phyloP scores from a whole-genome alignment of 495 filamentous ascomycete species.

The Penicillium malachiteum region DNA sequence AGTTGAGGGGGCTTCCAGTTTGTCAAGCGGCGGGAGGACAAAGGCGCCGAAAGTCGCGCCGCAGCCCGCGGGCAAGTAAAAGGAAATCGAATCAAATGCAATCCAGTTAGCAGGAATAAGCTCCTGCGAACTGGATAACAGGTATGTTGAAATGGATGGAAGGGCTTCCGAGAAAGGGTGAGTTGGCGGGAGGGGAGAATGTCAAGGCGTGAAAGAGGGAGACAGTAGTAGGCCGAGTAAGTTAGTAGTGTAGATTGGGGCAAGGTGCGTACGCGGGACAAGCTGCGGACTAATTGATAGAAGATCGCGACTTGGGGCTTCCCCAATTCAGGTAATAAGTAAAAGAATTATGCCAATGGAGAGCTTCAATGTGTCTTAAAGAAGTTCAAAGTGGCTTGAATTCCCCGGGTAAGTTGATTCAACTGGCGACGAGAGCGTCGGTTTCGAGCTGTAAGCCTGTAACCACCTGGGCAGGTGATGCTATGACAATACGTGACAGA shows the following conservation, averaged over 20 bases:
- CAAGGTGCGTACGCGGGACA: conserved; percentile 27
- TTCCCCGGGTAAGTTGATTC: conserved; percentile 9
- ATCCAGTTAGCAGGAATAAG: conserved; percentile 25
- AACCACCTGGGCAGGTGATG: conserved; percentile 10
- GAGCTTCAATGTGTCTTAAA: conserved; percentile 1
- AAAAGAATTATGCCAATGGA: not conserved
- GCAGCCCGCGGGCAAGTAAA: conserved; percentile 30
- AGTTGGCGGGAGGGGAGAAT: conserved; percentile 19
- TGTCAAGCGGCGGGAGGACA: conserved; percentile 38
- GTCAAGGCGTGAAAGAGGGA: conserved; percentile 22
- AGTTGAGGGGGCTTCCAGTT: conserved; percentile 32
- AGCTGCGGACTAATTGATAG: not conserved
- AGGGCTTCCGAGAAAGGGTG: conserved; percentile 5
- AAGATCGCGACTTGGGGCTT: not conserved
- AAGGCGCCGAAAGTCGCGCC: conserved; percentile 39
- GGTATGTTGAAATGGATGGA: conserved; percentile 19
- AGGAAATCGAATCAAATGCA: conserved; percentile 13
- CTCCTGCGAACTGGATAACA: conserved; percentile 22
- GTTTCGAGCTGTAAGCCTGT: too few species aligned
- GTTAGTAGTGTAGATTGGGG: conserved; percentile 23
- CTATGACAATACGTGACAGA: not conserved
- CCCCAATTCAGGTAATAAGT: not conserved
- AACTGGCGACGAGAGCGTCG: conserved; percentile 28
- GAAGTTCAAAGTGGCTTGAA: conserved; percentile 2
- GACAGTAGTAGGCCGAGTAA: conserved; percentile 19